Conservation (phyloP, 805 yeast species). For the Spencermartinsiella europaea region DNA sequence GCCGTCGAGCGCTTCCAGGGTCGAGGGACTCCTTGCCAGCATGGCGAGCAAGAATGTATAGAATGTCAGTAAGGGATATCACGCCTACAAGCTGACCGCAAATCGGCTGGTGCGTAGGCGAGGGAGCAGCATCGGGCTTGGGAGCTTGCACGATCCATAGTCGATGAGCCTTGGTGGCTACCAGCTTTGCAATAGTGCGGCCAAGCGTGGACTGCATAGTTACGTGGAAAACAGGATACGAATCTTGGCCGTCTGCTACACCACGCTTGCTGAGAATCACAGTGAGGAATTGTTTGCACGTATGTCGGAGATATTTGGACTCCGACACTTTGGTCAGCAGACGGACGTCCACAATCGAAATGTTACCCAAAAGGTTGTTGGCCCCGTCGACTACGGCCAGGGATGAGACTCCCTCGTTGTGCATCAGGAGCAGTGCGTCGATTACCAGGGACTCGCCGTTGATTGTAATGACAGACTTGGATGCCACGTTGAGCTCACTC, state of each 20-base stretch:
- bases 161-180: constrained; percentile 91
- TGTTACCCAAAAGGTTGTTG: constrained; percentile 76
- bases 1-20: constrained; percentile 83
- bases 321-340: constrained; percentile 84
- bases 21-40: constrained; percentile 64
- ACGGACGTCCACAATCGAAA: constrained; percentile 89
- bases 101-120: constrained; percentile 33
- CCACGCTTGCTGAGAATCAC: constrained; percentile 86
- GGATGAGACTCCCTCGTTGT: constrained; percentile 75
- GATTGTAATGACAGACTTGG: constrained; percentile 66
- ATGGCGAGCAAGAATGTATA: constrained; percentile 71
- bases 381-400: constrained; percentile 86
- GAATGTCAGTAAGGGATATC: constrained; percentile 82
- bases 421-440: constrained; percentile 84
- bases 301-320: constrained; percentile 71
- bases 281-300: constrained; percentile 83
- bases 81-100: constrained; percentile 82
- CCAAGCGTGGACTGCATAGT: constrained; percentile 73
- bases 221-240: constrained; percentile 94
- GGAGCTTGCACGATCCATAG: constrained; percentile 36
- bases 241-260: constrained; percentile 89
- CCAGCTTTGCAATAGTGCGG: constrained; percentile 87
- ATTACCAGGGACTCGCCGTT: constrained; percentile 82
- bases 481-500: constrained; percentile 71
- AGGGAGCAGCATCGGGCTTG: constrained; percentile 4